These are phyloP conservation scores for Ceratocystiopsis brevicomis DNA, from an alignment of 2,329 filamentous ascomycete species.

Conservation along the genomic window DNA sequence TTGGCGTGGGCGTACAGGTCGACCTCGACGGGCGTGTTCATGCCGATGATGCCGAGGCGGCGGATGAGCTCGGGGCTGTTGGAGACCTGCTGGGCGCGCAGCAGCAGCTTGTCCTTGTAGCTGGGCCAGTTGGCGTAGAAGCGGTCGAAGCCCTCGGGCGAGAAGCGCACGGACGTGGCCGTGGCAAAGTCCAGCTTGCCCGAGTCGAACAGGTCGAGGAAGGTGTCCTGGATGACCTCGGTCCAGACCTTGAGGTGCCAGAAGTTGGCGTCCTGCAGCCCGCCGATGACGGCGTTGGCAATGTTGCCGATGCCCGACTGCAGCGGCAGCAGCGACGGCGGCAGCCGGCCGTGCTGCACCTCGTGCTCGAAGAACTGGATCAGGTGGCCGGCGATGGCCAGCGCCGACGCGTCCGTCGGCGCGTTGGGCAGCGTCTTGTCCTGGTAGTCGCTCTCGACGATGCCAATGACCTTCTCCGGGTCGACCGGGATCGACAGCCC, in stretches of 20 bases:
- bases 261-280: slow-evolving; percentile 65
- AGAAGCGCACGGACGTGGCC: slow-evolving; percentile 78
- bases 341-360: slow-evolving; percentile 58
- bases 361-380: slow-evolving; percentile 77
- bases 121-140: slow-evolving; percentile 75
- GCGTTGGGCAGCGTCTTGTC: slow-evolving; percentile 58
- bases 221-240: slow-evolving; percentile 80
- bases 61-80: slow-evolving; percentile 86
- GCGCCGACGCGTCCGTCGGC: slow-evolving; percentile 53
- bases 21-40: slow-evolving; percentile 89
- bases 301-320: slow-evolving; percentile 84
- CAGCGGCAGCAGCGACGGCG: slow-evolving; percentile 37
- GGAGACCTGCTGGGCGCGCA: slow-evolving; percentile 73
- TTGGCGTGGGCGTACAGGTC: slow-evolving; percentile 93
- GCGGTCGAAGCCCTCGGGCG: slow-evolving; percentile 73
- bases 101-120: slow-evolving; percentile 65
- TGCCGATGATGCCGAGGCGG: slow-evolving; percentile 70
- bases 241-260: slow-evolving; percentile 83
- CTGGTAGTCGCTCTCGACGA: slow-evolving; percentile 70
- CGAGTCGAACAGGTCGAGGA: slow-evolving; percentile 80
- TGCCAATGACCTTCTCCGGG: slow-evolving; percentile 61
- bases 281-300: slow-evolving; percentile 77
- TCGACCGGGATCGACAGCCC: slow-evolving; percentile 68
- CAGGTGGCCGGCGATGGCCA: slow-evolving; percentile 56
- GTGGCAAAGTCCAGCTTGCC: slow-evolving; percentile 79